Percentiles rank a stretch among this genome's conserved stretches.
Evolutionary conservation across 805 yeast genomes (phyloP).

Genomic region (Priceomyces medius): DNA sequence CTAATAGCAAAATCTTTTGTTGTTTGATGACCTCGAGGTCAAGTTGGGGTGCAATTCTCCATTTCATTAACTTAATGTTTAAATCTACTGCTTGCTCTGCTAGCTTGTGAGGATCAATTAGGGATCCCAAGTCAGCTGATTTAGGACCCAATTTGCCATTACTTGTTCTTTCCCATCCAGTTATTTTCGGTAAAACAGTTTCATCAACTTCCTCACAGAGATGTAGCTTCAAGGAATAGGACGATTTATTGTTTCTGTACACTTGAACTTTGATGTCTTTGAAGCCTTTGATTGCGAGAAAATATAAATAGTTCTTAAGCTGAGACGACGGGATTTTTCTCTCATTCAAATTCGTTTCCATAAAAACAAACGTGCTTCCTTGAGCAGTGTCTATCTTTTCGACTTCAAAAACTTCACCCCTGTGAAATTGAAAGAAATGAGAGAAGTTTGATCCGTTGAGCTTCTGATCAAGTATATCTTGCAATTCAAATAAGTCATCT

Average conservation of each 20-base stretch:
- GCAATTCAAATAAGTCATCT: neutral
- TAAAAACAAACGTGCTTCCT: conserved; percentile 23
- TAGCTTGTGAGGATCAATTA: conserved; percentile 76
- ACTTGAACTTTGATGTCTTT: conserved; percentile 20
- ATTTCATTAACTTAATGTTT: conserved; percentile 89
- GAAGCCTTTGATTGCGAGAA: conserved; percentile 33
- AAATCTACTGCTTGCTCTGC: conserved; percentile 92
- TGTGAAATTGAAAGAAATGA: conserved; percentile 14
- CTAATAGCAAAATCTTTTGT: conserved; percentile 73
- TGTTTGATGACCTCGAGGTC: conserved; percentile 63
- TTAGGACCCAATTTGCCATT: conserved; percentile 78
- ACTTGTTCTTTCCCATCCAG: conserved; percentile 90
- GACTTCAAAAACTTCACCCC: conserved; percentile 5
- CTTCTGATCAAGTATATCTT: neutral
- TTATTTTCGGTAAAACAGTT: conserved; percentile 39
- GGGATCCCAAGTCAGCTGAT: conserved; percentile 73
- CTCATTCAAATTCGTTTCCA: conserved; percentile 30
- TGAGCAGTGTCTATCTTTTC: neutral
- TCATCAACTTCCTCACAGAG: conserved; percentile 9
- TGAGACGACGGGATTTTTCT: conserved; percentile 47
- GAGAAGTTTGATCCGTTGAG: neutral
- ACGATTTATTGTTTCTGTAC: conserved; percentile 20
- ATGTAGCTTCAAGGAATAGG: conserved; percentile 17
- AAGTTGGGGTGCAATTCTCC: conserved; percentile 88
- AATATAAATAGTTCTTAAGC: conserved; percentile 57